Conservation (phyloP, 352 stramenopile species). For the Globisporangium paroecandrum region DNA sequence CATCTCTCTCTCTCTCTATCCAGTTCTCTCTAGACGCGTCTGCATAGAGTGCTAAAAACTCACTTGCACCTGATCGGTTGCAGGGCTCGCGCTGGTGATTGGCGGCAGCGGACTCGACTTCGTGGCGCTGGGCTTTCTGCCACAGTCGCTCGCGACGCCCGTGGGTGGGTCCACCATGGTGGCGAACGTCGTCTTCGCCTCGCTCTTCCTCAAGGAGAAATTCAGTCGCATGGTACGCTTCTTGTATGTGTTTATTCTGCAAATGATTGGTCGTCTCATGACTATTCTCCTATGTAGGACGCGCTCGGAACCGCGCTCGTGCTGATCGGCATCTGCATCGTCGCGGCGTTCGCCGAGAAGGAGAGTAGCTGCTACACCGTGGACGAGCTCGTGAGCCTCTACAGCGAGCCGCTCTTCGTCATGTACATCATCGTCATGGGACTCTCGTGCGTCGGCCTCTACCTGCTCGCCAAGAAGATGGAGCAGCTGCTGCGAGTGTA, state of each 20-base stretch:
- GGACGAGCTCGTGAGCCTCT: conserved; percentile 65
- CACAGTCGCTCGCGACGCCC: conserved; percentile 75
- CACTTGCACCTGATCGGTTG: neutral
- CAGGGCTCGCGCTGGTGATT: conserved; percentile 60
- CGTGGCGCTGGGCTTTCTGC: conserved; percentile 71
- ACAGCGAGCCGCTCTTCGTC: conserved; percentile 55
- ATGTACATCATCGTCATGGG: conserved; percentile 62
- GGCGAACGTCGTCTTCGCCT: conserved; percentile 81
- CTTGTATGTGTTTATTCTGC: neutral
- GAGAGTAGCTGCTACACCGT: conserved; percentile 75
- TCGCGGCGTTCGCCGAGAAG: conserved; percentile 78
- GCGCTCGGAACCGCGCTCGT: conserved; percentile 66
- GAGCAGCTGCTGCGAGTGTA: conserved; percentile 36
- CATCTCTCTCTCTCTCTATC: neutral
- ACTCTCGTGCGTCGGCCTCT: conserved; percentile 34
- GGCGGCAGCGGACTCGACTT: conserved; percentile 75
- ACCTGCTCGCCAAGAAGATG: conserved; percentile 38
- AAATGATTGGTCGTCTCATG: neutral
- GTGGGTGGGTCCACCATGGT: conserved; percentile 82
- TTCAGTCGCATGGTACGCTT: conserved; percentile 39
- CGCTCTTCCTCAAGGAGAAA: conserved; percentile 71
- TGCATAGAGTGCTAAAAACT: neutral
- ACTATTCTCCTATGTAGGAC: conserved; percentile 24
- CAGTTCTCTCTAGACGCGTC: too few species aligned
- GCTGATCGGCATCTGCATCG: conserved; percentile 67